Evolutionary conservation across 495 filamentous ascomycete genomes (phyloP).

Genomic region (Hypoxylon fragiforme): DNA sequence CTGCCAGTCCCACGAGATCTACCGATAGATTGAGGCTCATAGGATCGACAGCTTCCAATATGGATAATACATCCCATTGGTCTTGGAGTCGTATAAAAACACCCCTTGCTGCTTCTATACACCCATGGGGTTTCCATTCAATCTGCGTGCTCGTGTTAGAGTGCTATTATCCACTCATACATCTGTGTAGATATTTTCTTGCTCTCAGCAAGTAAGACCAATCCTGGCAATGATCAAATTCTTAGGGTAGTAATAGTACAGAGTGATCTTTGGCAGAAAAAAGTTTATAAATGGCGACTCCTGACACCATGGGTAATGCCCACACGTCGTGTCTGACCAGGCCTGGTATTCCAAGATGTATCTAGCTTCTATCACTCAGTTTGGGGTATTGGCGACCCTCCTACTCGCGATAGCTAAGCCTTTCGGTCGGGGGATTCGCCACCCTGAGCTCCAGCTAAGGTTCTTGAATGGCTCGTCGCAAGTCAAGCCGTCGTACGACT

Average conservation of each 20-base stretch:
- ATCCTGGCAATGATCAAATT: too few species aligned
- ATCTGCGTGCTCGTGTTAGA: conserved; percentile 1
- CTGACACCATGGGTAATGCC: background rate
- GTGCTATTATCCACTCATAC: background rate
- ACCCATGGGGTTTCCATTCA: background rate
- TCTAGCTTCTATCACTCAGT: conserved; percentile 1
- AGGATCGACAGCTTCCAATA: conserved; percentile 12
- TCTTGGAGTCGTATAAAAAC: too few species aligned
- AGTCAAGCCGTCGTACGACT: conserved; percentile 42
- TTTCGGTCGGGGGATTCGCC: conserved; percentile 15
- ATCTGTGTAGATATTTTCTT: too few species aligned
- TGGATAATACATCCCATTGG: too few species aligned
- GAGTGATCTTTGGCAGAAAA: too few species aligned
- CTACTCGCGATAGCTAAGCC: conserved; percentile 7
- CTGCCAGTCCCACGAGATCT: conserved; percentile 13
- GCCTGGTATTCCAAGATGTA: conserved; percentile 4
- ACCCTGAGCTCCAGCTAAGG: conserved; percentile 7
- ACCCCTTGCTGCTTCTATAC: background rate
- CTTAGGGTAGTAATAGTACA: too few species aligned
- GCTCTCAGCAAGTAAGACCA: too few species aligned
- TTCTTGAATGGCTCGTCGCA: conserved; percentile 20
- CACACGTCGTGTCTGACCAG: background rate
- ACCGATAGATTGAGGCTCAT: conserved; percentile 22
- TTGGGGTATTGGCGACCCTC: conserved; percentile 6
- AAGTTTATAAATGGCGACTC: conserved; percentile 7